Conservation (phyloP, 805 yeast species). For the Monosporozyma yasuniensis region DNA sequence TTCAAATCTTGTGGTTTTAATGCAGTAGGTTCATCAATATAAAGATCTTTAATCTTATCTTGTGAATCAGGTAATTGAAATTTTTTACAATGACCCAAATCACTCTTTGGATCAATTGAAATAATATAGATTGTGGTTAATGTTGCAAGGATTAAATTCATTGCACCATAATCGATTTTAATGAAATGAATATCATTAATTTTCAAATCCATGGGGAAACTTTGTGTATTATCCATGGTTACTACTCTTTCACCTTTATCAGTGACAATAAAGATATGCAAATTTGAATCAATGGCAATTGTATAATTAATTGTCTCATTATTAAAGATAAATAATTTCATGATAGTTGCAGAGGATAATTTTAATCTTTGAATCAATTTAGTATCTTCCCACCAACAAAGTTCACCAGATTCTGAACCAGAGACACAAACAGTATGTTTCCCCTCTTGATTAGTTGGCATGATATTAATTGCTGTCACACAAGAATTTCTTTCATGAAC, state of each 20-base stretch:
- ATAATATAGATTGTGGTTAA: slow-evolving; percentile 14
- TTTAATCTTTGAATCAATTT: slow-evolving; percentile 12
- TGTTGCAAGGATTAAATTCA: slow-evolving; percentile 17
- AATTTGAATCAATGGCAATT: slow-evolving; percentile 17
- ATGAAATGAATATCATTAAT: slow-evolving; percentile 14
- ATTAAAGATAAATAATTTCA: slow-evolving; percentile 13
- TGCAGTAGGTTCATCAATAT: slow-evolving; percentile 25
- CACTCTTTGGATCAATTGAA: slow-evolving; percentile 17
- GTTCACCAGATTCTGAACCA: slow-evolving; percentile 27
- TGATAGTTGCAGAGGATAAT: slow-evolving; percentile 17
- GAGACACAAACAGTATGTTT: slow-evolving; percentile 18
- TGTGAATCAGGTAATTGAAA: slow-evolving; percentile 8
- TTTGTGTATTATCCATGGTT: slow-evolving; percentile 12
- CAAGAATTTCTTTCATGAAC: slow-evolving; percentile 16
- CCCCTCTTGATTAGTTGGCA: slow-evolving; percentile 13
- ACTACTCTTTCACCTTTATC: slow-evolving; percentile 9
- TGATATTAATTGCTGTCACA: slow-evolving; percentile 27
- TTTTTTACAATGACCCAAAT: slow-evolving; percentile 18
- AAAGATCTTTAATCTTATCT: slow-evolving; percentile 14
- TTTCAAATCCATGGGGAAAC: slow-evolving; percentile 9
- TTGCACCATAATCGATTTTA: slow-evolving; percentile 29
- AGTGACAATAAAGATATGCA: slow-evolving; percentile 15
- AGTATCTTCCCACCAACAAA: slow-evolving; percentile 30
- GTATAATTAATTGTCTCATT: slow-evolving; percentile 14
- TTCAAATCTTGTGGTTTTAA: slow-evolving; percentile 17